A percentile compares a stretch with the other conserved stretches of the same genome.
Evolutionary conservation across 2,329 filamentous ascomycete genomes (phyloP).

Genomic region (Fusarium gaditjirri): DNA sequence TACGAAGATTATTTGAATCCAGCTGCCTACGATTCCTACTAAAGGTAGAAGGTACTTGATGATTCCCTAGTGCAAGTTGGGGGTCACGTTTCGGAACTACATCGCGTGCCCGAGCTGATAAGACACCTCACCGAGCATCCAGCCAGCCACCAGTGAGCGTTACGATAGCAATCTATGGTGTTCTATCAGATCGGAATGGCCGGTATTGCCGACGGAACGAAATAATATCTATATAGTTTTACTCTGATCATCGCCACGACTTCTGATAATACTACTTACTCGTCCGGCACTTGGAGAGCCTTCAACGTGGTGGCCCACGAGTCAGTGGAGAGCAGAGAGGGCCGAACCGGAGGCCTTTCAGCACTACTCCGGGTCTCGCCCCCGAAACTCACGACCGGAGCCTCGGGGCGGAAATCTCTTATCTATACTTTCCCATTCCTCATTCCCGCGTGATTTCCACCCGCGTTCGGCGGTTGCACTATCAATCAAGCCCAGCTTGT

Average conservation of each 20-base stretch:
- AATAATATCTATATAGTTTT: not conserved
- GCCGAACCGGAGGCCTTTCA: slow-evolving; percentile 32
- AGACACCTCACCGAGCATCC: slow-evolving; percentile 11
- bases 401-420: slow-evolving; percentile 32
- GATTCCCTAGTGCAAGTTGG: slow-evolving; percentile 14
- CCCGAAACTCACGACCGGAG: slow-evolving; percentile 19
- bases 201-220: not conserved
- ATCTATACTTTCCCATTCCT: slow-evolving; percentile 24
- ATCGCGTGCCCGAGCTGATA: slow-evolving; percentile 35
- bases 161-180: slow-evolving; percentile 16
- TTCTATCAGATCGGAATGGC: not conserved
- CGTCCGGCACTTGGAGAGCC: slow-evolving; percentile 6
- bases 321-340: slow-evolving; percentile 23
- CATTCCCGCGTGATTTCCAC: slow-evolving; percentile 11
- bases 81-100: slow-evolving; percentile 16
- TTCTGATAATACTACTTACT: not conserved
- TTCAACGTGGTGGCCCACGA: slow-evolving; percentile 16
- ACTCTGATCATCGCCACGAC: not conserved
- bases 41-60: slow-evolving; percentile 15
- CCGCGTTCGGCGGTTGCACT: slow-evolving; percentile 24
- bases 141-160: slow-evolving; percentile 20
- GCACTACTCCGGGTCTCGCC: slow-evolving; percentile 29
- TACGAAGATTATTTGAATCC: slow-evolving; percentile 14
- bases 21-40: slow-evolving; percentile 4
- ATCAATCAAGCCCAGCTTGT: not conserved